phyloP scores from a whole-genome alignment of 148 eudicot species.

The Chenopodium album region DNA sequence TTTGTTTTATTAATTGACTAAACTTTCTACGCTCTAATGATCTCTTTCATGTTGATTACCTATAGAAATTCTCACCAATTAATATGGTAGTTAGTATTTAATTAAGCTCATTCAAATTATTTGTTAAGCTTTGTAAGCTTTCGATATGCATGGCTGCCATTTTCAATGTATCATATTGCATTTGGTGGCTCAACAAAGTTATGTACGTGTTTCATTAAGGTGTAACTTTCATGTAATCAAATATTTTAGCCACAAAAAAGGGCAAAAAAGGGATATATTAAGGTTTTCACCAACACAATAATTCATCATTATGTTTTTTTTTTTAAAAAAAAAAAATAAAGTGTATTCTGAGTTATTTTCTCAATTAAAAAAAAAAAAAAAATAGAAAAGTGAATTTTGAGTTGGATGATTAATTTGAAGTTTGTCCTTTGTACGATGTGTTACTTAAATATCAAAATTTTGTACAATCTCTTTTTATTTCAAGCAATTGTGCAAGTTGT shows the following conservation, averaged over 20 bases:
- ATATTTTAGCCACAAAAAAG: not conserved
- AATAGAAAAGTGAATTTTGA: too few relatives aligned
- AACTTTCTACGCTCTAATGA: not conserved
- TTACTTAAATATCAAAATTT: too few relatives aligned
- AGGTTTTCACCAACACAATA: too few relatives aligned
- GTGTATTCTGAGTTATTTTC: too few relatives aligned
- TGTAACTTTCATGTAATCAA: not conserved
- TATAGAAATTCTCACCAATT: not conserved
- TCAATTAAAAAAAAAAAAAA: too few relatives aligned
- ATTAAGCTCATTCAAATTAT: not conserved
- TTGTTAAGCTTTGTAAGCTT: not conserved
- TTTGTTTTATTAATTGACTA: not conserved
- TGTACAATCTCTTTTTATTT: too few relatives aligned
- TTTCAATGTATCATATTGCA: not conserved
- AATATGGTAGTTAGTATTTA: conserved; percentile 3
- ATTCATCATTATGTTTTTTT: too few relatives aligned
- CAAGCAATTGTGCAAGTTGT: not conserved
- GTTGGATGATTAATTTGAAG: too few relatives aligned
- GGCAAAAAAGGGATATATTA: too few relatives aligned
- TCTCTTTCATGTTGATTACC: not conserved
- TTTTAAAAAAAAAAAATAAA: too few relatives aligned
- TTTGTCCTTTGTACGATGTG: too few relatives aligned
- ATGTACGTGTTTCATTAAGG: not conserved
- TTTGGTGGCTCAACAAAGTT: not conserved
- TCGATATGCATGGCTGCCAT: conserved; percentile 8